These are phyloP conservation scores for Phoenix roebelenii DNA, from an alignment of 176 grass and related monocot genomes.

Conservation along the genomic window DNA sequence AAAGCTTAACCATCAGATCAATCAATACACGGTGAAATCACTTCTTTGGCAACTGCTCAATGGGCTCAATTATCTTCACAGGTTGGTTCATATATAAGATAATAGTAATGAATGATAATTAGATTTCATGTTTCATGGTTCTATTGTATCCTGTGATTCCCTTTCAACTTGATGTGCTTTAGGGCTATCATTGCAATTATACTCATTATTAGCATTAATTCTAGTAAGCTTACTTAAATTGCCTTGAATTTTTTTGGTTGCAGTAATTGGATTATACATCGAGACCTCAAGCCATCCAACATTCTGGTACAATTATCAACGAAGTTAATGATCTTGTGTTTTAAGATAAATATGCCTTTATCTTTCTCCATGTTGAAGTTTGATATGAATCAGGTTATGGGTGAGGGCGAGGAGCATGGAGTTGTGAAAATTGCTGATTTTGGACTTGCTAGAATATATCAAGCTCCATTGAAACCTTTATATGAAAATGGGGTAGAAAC, in stretches of 20 bases:
- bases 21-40: conserved; percentile 80
- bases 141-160: conserved; percentile 4
- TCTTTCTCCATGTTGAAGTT: conserved; percentile 1
- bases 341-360: conserved; percentile 5
- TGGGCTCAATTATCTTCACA: conserved; percentile 98
- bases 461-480: conserved; percentile 97
- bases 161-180: not conserved
- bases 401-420: conserved; percentile 96
- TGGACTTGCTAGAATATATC: conserved; percentile 97
- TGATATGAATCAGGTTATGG: conserved; percentile 67
- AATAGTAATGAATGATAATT: no score
- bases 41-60: conserved; percentile 98
- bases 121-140: not conserved
- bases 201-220: no score
- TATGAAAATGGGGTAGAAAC: conserved; percentile 80
- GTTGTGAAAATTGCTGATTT: conserved; percentile 97
- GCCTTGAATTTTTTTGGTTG: conserved; percentile 8
- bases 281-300: conserved; percentile 97
- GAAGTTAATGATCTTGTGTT: not conserved
- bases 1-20: conserved; percentile 63
- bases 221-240: no score
- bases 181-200: not conserved
- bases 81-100: conserved; percentile 29
- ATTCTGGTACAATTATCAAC: conserved; percentile 52
- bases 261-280: conserved; percentile 99